A percentile compares a stretch with the other conserved stretches of the same genome.
Evolutionary conservation across 805 yeast species (phyloP).

Genomic region (Lachancea fermentati): DNA sequence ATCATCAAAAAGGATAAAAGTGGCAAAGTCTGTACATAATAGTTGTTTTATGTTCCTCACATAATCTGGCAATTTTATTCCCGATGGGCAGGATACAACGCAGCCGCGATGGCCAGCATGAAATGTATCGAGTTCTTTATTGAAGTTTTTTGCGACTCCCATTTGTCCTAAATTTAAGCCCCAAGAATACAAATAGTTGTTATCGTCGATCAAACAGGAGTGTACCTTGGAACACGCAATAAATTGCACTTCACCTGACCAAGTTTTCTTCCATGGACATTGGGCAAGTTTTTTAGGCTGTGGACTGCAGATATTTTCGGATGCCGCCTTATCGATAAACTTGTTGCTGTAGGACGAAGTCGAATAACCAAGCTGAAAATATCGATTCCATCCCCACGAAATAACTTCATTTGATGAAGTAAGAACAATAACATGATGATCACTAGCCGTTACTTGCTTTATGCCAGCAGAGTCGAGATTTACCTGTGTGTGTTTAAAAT

Average conservation of each 20-base stretch:
- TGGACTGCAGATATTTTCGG: constrained; percentile 20
- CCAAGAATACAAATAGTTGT: constrained; percentile 55
- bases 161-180: constrained; percentile 80
- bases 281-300: constrained; percentile 24
- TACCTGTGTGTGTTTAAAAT: constrained; percentile 41
- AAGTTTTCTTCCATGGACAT: constrained; percentile 15
- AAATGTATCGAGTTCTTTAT: constrained; percentile 39
- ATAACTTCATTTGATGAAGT: constrained; percentile 49
- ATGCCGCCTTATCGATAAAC: constrained; percentile 22
- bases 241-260: constrained; percentile 33
- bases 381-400: constrained; percentile 75
- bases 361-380: constrained; percentile 59
- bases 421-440: constrained; percentile 62
- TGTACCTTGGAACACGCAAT: constrained; percentile 64
- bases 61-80: constrained; percentile 16
- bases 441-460: constrained; percentile 44
- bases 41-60: constrained; percentile 43
- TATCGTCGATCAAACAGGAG: constrained; percentile 50
- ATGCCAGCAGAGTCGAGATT: constrained; percentile 33
- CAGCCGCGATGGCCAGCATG: constrained; percentile 39
- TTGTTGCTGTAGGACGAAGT: constrained; percentile 21
- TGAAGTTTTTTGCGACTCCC: constrained; percentile 43
- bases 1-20: constrained; percentile 53
- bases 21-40: constrained; percentile 60
- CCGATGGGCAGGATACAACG: constrained; percentile 17